phyloP scores from a whole-genome alignment of 108 stramenopile species.

The Cyclotella cryptica region DNA sequence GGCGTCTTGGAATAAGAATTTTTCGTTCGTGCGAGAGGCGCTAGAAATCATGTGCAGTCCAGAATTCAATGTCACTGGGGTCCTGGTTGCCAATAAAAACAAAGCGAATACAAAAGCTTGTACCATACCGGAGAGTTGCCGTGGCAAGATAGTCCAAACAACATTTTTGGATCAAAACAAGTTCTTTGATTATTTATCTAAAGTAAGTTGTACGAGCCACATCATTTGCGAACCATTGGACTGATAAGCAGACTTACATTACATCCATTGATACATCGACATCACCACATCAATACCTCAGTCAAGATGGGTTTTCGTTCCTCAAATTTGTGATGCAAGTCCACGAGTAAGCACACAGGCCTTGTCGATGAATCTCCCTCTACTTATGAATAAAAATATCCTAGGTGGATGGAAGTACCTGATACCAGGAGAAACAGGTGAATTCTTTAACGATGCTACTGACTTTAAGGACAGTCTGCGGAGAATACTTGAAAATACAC shows the following conservation, averaged over 20 bases:
- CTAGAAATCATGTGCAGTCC: constrained; percentile 55
- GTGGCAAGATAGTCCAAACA: constrained; percentile 52
- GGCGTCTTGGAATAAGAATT: constrained; percentile 53
- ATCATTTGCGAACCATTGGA: not conserved
- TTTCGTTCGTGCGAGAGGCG: constrained; percentile 54
- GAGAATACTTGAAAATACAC: constrained; percentile 47
- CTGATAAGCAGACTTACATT: not conserved
- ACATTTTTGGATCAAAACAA: constrained; percentile 47
- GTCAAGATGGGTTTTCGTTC: constrained; percentile 53
- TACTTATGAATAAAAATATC: constrained; percentile 58
- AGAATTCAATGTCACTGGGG: constrained; percentile 58
- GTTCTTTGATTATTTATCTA: constrained; percentile 45
- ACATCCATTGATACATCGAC: not conserved
- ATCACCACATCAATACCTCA: not conserved
- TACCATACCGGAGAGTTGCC: constrained; percentile 36
- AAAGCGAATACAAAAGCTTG: constrained; percentile 47
- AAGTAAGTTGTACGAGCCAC: constrained; percentile 15
- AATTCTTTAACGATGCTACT: constrained; percentile 52
- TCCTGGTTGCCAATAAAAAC: constrained; percentile 54
- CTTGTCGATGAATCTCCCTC: constrained; percentile 48
- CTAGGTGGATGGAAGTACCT: constrained; percentile 61
- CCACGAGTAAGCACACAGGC: constrained; percentile 58
- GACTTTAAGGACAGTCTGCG: constrained; percentile 42
- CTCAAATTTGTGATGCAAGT: constrained; percentile 57
- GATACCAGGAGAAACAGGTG: constrained; percentile 46